Evolutionary conservation across 208 protist species (phyloP).

Genomic region (Borovskyia barvae): DNA sequence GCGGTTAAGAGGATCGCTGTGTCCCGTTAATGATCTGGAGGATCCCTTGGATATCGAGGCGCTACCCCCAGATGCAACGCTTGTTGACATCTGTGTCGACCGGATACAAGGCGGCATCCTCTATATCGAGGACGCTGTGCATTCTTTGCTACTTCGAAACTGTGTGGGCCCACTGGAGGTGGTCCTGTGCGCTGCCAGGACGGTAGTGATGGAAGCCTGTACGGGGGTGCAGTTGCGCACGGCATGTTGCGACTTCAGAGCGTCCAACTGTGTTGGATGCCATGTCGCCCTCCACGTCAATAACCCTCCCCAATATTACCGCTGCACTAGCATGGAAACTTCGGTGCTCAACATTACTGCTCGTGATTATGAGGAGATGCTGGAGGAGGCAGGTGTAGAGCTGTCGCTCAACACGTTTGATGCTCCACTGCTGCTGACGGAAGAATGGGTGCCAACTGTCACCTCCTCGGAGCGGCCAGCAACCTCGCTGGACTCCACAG

Average conservation of each 20-base stretch:
- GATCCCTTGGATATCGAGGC: not conserved
- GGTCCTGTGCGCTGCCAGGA: slow-evolving; percentile 43
- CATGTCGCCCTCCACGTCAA: slow-evolving; percentile 80
- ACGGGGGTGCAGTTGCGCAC: slow-evolving; percentile 65
- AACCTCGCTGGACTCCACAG: not conserved
- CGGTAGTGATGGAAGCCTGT: slow-evolving; percentile 63
- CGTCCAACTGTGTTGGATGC: slow-evolving; percentile 54
- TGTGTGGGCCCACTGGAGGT: slow-evolving; percentile 76
- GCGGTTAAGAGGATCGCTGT: slow-evolving; percentile 16
- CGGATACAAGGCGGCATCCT: slow-evolving; percentile 49
- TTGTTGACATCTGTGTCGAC: slow-evolving; percentile 48
- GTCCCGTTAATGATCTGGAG: slow-evolving; percentile 3
- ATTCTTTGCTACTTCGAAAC: slow-evolving; percentile 48
- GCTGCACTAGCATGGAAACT: slow-evolving; percentile 48
- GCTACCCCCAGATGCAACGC: not conserved
- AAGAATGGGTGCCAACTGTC: not conserved
- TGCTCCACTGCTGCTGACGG: slow-evolving; percentile 14
- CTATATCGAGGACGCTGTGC: slow-evolving; percentile 58
- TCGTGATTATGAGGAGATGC: slow-evolving; percentile 33
- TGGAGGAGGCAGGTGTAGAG: slow-evolving; percentile 41
- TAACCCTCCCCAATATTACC: slow-evolving; percentile 42
- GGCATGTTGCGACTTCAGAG: slow-evolving; percentile 50
- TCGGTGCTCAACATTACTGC: slow-evolving; percentile 72
- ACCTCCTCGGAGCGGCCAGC: not conserved
- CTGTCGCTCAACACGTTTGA: slow-evolving; percentile 46